Evolutionary conservation across 73 alveolate genomes (phyloP).

Genomic region (Tetrahymena borealis): DNA sequence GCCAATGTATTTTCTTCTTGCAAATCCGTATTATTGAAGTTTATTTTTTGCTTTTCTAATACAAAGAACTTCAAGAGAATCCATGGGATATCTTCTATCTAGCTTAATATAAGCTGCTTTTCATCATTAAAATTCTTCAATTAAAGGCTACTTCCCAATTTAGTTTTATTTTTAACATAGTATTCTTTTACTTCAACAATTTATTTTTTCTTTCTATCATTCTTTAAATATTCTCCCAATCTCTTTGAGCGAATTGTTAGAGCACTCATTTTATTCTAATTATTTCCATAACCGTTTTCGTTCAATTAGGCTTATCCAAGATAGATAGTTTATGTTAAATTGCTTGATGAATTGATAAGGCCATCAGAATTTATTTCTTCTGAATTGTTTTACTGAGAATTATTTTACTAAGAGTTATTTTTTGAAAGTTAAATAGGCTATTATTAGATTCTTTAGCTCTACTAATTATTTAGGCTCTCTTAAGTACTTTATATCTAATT

Average conservation of each 20-base stretch:
- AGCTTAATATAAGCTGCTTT: neutral
- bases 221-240: neutral
- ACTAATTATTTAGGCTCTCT: neutral
- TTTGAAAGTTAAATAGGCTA: neutral
- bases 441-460: neutral
- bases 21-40: neutral
- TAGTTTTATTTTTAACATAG: neutral
- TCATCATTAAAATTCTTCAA: neutral
- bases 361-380: neutral
- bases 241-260: neutral
- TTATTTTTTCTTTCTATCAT: neutral
- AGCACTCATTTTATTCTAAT: neutral
- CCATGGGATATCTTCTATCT: neutral
- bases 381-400: neutral
- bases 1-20: neutral
- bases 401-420: neutral
- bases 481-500: neutral
- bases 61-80: neutral
- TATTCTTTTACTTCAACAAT: neutral
- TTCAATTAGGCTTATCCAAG: neutral
- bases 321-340: neutral
- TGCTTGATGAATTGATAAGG: neutral
- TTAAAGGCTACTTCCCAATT: neutral
- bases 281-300: neutral
- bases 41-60: neutral